Conservation (phyloP, 2,329 filamentous ascomycete genomes). For the Lachnellula arida region DNA sequence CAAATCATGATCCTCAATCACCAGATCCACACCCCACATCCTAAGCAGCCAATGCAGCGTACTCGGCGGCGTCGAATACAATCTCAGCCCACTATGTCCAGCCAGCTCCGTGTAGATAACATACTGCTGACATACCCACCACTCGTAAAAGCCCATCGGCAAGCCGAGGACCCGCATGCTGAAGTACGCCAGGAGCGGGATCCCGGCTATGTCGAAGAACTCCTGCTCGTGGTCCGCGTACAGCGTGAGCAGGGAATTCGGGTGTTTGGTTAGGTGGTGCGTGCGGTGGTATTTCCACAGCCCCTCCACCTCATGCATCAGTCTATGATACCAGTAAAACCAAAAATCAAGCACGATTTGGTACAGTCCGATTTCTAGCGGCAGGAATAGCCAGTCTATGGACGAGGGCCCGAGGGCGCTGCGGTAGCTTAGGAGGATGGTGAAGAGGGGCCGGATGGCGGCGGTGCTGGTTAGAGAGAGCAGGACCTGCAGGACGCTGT, state of each 20-base stretch:
- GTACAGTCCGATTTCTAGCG: constrained; percentile 32
- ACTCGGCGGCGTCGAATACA: constrained; percentile 34
- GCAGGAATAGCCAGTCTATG: constrained; percentile 24
- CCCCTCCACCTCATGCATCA: constrained; percentile 27
- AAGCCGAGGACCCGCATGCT: constrained; percentile 24
- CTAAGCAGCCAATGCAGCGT: constrained; percentile 31
- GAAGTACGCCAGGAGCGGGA: not conserved
- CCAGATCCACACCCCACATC: constrained; percentile 30
- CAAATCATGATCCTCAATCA: constrained; percentile 42
- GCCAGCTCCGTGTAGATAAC: constrained; percentile 38
- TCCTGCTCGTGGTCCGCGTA: constrained; percentile 27
- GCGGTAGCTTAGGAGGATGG: constrained; percentile 28
- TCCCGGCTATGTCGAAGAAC: not conserved
- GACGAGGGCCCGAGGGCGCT: constrained; percentile 1
- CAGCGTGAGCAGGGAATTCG: constrained; percentile 29
- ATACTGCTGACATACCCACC: constrained; percentile 43
- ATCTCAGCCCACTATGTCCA: constrained; percentile 38
- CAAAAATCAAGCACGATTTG: constrained; percentile 30
- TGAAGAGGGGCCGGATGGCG: constrained; percentile 21
- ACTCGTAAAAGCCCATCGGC: constrained; percentile 43
- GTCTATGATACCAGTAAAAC: constrained; percentile 32
- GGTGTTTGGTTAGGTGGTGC: constrained; percentile 33
- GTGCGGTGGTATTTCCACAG: constrained; percentile 32
- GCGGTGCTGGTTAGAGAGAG: constrained; percentile 23
- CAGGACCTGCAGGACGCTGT: constrained; percentile 24